Evolutionary conservation across 2,329 filamentous ascomycete genomes (phyloP).

Genomic region (Neodidymelliopsis sp.): DNA sequence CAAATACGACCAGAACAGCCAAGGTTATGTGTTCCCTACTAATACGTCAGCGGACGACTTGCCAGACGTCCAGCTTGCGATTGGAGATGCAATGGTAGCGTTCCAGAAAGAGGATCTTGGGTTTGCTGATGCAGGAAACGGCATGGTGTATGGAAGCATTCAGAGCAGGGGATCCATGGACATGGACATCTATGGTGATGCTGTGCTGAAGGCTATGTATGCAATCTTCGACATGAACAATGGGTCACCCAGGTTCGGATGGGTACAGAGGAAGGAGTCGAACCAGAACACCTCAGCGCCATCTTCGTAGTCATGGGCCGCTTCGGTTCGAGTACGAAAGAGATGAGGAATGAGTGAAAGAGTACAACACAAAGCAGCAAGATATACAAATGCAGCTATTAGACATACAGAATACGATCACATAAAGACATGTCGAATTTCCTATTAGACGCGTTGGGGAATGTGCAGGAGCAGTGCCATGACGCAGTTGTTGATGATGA

Average conservation of each 20-base stretch:
- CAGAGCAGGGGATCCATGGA: constrained; percentile 31
- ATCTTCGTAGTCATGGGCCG: constrained; percentile 24
- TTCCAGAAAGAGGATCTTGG: constrained; percentile 38
- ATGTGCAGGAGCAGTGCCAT: constrained; percentile 10
- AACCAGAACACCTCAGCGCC: constrained; percentile 28
- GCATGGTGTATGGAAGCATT: constrained; percentile 33
- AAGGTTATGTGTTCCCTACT: constrained; percentile 64
- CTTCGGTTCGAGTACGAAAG: too few relatives aligned
- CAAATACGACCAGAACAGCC: constrained; percentile 54
- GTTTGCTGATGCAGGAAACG: constrained; percentile 32
- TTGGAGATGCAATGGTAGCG: constrained; percentile 25
- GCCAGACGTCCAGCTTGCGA: constrained; percentile 28
- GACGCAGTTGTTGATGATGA: constrained; percentile 14
- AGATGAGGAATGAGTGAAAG: too few relatives aligned
- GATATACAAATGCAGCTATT: too few relatives aligned
- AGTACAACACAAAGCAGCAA: too few relatives aligned
- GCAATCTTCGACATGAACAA: constrained; percentile 38
- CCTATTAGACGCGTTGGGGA: too few relatives aligned
- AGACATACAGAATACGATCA: too few relatives aligned
- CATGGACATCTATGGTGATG: constrained; percentile 34
- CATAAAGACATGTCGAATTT: too few relatives aligned
- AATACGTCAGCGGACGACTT: constrained; percentile 23
- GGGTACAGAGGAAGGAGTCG: constrained; percentile 30
- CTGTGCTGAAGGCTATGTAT: constrained; percentile 34
- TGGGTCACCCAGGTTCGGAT: constrained; percentile 28